Percentiles rank a stretch among this genome's conserved stretches.
Conservation (phyloP, 1,284 basidiomycete species). For the Microbotryum scabiosae region DNA sequence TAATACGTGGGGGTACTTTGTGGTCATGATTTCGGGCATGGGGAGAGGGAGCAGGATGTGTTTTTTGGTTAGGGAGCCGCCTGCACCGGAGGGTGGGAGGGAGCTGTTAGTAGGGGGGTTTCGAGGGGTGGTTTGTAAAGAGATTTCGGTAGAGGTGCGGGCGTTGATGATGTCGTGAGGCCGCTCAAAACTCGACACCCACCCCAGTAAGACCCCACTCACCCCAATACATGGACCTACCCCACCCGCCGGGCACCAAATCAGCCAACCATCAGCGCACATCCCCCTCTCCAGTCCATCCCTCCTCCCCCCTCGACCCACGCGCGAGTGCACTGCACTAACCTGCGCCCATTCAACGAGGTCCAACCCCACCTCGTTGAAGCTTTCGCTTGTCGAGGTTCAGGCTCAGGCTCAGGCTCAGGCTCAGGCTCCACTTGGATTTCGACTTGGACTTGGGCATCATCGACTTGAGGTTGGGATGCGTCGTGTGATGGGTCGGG, state of each 20-base stretch:
- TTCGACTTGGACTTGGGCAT: neutral
- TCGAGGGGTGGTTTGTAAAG: no score
- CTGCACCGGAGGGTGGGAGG: conserved; percentile 2
- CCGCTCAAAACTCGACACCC: no score
- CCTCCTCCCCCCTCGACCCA: no score
- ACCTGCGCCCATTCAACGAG: conserved; percentile 22
- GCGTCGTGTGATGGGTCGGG: no score
- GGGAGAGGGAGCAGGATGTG: conserved; percentile 35
- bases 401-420: neutral
- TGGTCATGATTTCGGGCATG: conserved; percentile 37
- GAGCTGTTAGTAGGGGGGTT: no score
- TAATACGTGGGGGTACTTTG: conserved; percentile 35
- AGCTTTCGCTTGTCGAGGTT: neutral
- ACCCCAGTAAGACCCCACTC: neutral
- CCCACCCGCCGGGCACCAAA: neutral
- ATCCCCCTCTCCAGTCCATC: no score
- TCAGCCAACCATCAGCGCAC: neutral
- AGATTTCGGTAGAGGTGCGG: no score
- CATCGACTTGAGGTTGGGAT: no score
- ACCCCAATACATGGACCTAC: conserved; percentile 30
- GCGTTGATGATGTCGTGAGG: no score
- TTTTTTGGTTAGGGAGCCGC: conserved; percentile 23
- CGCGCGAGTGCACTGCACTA: neutral
- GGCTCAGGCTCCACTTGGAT: neutral
- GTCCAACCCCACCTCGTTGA: conserved; percentile 23